These are phyloP conservation scores for Zygosaccharomyces bailii DNA, from an alignment of 805 yeast species.

Conservation along the genomic window DNA sequence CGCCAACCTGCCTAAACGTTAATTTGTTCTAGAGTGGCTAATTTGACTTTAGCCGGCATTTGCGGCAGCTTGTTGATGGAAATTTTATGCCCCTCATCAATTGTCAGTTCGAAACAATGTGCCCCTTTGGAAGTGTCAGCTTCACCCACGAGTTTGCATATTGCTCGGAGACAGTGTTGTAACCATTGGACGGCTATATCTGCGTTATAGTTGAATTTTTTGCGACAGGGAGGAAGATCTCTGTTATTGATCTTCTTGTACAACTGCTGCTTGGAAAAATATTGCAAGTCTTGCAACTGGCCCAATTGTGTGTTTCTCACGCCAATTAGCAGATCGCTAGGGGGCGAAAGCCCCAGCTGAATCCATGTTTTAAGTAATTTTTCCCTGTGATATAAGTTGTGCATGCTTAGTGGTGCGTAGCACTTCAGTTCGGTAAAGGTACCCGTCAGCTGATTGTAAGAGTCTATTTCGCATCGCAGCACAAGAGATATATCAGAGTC, in stretches of 20 bases:
- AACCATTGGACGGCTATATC: conserved; percentile 31
- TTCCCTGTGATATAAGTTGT: conserved; percentile 25
- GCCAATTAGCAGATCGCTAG: conserved; percentile 33
- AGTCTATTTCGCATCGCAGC: conserved; percentile 36
- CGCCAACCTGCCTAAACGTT: too few species aligned
- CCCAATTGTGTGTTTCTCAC: conserved; percentile 28
- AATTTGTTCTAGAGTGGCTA: too few species aligned
- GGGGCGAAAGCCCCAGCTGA: conserved; percentile 30
- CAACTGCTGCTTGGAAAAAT: conserved; percentile 23
- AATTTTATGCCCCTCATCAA: conserved; percentile 18
- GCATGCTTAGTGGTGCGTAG: conserved; percentile 23
- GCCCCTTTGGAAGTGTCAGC: conserved; percentile 9
- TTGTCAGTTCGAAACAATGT: conserved; percentile 21
- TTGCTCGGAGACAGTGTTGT: conserved; percentile 21
- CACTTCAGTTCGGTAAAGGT: conserved; percentile 34
- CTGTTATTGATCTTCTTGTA: conserved; percentile 22
- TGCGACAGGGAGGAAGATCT: conserved; percentile 14
- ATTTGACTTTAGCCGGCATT: conserved; percentile 17
- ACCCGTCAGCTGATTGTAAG: conserved; percentile 21
- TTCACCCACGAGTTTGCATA: conserved; percentile 15
- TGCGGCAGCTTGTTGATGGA: conserved; percentile 10
- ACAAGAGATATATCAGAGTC: conserved; percentile 21
- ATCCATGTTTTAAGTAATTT: conserved; percentile 36
- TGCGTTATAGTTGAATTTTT: conserved; percentile 25
- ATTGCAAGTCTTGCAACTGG: conserved; percentile 22